These are phyloP conservation scores for Thymus quinquecostatus DNA, from an alignment of 257 asterid species.

Conservation along the genomic window DNA sequence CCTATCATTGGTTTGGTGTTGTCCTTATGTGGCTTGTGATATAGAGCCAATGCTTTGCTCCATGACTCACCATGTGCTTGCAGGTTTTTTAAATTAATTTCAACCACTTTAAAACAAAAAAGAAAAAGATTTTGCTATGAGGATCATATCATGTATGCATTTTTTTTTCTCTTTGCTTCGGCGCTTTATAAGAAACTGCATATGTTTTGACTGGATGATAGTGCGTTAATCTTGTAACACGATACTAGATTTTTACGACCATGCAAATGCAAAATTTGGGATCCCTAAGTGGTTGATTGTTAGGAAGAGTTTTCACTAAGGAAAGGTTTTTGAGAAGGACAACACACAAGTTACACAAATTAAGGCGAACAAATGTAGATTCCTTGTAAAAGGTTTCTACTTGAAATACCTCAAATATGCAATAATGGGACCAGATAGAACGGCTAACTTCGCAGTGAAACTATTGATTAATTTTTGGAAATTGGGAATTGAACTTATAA, in stretches of 20 bases:
- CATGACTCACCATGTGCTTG: constrained; percentile 67
- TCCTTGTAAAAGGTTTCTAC: not conserved
- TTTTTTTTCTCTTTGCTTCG: not conserved
- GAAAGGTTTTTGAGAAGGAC: not conserved
- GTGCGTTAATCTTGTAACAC: too few species aligned
- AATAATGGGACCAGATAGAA: not conserved
- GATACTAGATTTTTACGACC: too few species aligned
- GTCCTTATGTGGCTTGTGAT: constrained; percentile 42
- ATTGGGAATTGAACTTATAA: not conserved
- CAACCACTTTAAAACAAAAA: constrained; percentile 38
- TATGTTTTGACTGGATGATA: too few species aligned
- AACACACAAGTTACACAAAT: not conserved
- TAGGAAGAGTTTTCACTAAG: not conserved
- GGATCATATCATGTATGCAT: constrained; percentile 32
- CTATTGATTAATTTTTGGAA: not conserved
- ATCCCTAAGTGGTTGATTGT: too few species aligned
- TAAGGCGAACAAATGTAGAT: not conserved
- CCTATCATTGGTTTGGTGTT: constrained; percentile 37
- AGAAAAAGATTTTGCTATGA: constrained; percentile 21
- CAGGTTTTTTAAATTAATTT: constrained; percentile 16
- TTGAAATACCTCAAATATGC: constrained; percentile 11
- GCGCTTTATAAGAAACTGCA: too few species aligned
- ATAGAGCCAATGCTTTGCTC: constrained; percentile 38
- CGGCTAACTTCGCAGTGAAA: not conserved
- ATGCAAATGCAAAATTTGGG: too few species aligned